Base-by-base conservation (phyloP, 805 yeast genomes). In the Candida dajiaensis region DNA sequence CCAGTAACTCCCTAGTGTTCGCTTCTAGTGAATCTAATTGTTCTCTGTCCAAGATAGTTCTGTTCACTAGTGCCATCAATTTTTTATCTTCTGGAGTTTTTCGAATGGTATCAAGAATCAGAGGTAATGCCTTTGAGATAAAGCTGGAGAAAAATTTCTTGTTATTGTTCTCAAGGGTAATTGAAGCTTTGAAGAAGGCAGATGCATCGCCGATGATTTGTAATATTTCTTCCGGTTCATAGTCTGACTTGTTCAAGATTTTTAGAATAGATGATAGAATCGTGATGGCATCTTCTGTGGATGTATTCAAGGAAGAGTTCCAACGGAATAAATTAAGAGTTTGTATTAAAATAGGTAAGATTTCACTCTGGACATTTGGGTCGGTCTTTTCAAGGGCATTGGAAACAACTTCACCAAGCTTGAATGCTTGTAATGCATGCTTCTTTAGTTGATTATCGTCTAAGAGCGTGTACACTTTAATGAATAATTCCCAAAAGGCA, bases 401-500 rank as follows among this genome's bases (percentile, higher is more conserved):
- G 2, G 54, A 39, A 1, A 70, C 44, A 1, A 68, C 54, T 8
- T 74, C 77, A 10, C 70, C 66, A 43, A 71, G 61, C 47, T 68
- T 74, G 33, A 74, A 57, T 38, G 66, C 69, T 43, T 72, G 71
- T 48, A 78, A 67, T 1, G 65, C 49, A 44, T 64, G 68, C 42
- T 69, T 67, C 50, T 80, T 73, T 39, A 63, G 45, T 41, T 58
- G 50, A n/a, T 65, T 63, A 2, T 51, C 44, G 8, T 57, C 53
- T 21, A 71, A 52, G 0, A 45, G 26, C 0, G 36, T 22, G 78
- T 80, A 78, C 44, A 68, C 60, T 16, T 56, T 56, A 43, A 60
- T 57, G 53, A 80, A 73, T 10, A 82, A 61, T 12, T 50, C 47
- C 92, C 92, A 85, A 2, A 76, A 63, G 2, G 60, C 55, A 1